Conservation (phyloP, 2,329 filamentous ascomycete genomes). For the Sporothrix mexicana region DNA sequence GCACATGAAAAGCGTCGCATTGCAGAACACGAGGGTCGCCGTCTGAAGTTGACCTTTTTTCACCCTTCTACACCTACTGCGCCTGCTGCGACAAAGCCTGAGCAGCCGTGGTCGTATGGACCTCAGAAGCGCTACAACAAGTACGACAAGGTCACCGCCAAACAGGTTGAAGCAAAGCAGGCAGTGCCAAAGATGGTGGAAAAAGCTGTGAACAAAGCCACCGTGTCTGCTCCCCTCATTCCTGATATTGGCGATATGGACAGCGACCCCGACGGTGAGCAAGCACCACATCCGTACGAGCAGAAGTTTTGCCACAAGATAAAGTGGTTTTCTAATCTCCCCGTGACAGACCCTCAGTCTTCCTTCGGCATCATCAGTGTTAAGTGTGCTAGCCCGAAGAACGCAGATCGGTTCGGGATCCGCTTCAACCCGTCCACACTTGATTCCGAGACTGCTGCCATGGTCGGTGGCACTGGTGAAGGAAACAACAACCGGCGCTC, state of each 20-base stretch:
- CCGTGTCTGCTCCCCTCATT: not conserved
- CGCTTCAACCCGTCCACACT: slow-evolving; percentile 31
- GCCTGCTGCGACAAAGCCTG: not conserved
- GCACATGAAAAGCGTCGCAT: slow-evolving; percentile 31
- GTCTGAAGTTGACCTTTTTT: slow-evolving; percentile 7
- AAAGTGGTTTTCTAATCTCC: slow-evolving; percentile 19
- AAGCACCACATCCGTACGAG: not conserved
- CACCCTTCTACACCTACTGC: not conserved
- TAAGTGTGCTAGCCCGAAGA: slow-evolving; percentile 21
- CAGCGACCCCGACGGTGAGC: slow-evolving; percentile 10
- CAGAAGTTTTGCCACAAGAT: not conserved
- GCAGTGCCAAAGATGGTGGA: not conserved
- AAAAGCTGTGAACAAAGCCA: not conserved
- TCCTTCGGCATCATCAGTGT: slow-evolving; percentile 32
- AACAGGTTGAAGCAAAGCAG: not conserved
- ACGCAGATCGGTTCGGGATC: slow-evolving; percentile 31
- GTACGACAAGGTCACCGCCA: too few species aligned
- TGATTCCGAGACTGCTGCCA: not conserved
- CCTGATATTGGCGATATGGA: not conserved
- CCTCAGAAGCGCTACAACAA: too few species aligned
- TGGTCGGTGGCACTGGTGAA: not conserved
- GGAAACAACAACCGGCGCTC: slow-evolving; percentile 29
- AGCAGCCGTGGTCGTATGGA: not conserved
- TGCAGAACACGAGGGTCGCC: slow-evolving; percentile 30
- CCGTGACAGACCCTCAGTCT: slow-evolving; percentile 1